phyloP scores from a whole-genome alignment of 2,329 filamentous ascomycete genomes.

The Scleromitrula shiraiana region DNA sequence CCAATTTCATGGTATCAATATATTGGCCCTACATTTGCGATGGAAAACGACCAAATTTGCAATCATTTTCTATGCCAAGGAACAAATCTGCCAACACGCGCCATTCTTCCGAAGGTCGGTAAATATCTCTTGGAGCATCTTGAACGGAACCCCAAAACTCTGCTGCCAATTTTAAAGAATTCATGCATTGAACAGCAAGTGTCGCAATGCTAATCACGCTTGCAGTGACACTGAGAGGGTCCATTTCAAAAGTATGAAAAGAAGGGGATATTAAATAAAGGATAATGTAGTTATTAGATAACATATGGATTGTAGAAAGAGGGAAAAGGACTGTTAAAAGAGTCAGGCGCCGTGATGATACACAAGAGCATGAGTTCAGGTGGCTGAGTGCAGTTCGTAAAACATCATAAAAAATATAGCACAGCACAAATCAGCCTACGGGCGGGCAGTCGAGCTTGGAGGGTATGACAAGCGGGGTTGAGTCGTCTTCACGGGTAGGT shows the following conservation, averaged over 20 bases:
- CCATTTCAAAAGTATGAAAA: no score
- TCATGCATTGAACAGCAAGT: conserved; percentile 8
- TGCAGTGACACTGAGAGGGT: conserved; percentile 7
- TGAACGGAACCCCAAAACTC: conserved; percentile 12
- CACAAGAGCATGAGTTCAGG: background rate
- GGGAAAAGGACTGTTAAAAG: background rate
- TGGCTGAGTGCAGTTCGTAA: background rate
- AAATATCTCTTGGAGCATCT: conserved; percentile 13
- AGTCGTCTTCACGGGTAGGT: no score
- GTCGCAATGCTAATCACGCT: conserved; percentile 11
- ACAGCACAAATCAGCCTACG: background rate
- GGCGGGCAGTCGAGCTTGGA: no score
- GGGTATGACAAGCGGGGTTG: no score
- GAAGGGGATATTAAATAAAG: background rate
- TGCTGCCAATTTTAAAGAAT: conserved; percentile 8
- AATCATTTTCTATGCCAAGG: background rate
- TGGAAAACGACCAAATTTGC: background rate
- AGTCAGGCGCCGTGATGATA: background rate
- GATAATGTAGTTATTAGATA: background rate
- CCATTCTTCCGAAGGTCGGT: conserved; percentile 9
- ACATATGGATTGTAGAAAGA: background rate
- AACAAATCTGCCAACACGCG: conserved; percentile 8
- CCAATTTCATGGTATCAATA: background rate
- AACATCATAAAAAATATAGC: background rate
- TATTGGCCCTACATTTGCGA: background rate